phyloP scores from a whole-genome alignment of 1,284 basidiomycete species.

The Moesziomyces sp. region DNA sequence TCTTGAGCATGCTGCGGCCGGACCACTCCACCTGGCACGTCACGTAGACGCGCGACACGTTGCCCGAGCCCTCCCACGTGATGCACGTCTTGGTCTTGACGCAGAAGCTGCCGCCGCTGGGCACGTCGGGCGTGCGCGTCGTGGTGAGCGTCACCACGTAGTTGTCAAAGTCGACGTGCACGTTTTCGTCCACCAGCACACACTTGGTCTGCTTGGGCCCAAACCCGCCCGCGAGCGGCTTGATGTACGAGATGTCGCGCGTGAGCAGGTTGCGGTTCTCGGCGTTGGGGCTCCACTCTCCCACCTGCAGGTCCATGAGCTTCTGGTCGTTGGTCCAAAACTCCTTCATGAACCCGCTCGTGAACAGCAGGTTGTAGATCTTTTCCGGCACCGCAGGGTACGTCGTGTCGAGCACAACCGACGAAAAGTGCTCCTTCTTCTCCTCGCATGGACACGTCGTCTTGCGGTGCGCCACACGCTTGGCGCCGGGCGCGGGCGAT shows the following conservation, averaged over 20 bases:
- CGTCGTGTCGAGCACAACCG: slow-evolving; percentile 80
- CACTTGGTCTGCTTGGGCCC: slow-evolving; percentile 96
- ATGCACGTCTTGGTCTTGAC: slow-evolving; percentile 95
- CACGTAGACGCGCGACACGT: slow-evolving; percentile 82
- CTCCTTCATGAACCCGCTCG: slow-evolving; percentile 92
- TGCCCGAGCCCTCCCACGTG: slow-evolving; percentile 83
- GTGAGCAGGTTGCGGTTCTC: slow-evolving; percentile 77
- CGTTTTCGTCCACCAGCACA: slow-evolving; percentile 85
- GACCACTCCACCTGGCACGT: slow-evolving; percentile 96
- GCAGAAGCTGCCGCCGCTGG: slow-evolving; percentile 87
- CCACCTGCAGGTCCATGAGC: slow-evolving; percentile 71
- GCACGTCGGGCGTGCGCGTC: slow-evolving; percentile 92
- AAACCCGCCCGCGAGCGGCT: slow-evolving; percentile 85
- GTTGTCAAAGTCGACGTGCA: slow-evolving; percentile 84
- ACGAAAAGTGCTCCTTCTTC: slow-evolving; percentile 78
- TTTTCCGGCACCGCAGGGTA: slow-evolving; percentile 91
- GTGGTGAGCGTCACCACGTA: slow-evolving; percentile 86
- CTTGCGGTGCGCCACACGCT: slow-evolving; percentile 66
- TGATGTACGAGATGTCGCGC: slow-evolving; percentile 93
- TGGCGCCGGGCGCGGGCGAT: slow-evolving; percentile 32
- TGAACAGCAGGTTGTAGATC: slow-evolving; percentile 95
- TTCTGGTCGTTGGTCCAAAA: slow-evolving; percentile 91
- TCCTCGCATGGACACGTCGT: slow-evolving; percentile 82
- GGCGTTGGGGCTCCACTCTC: slow-evolving; percentile 67
- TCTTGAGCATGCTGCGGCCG: slow-evolving; percentile 94